Conservation (phyloP, 441 rosid species). For the Sinapis alba region DNA sequence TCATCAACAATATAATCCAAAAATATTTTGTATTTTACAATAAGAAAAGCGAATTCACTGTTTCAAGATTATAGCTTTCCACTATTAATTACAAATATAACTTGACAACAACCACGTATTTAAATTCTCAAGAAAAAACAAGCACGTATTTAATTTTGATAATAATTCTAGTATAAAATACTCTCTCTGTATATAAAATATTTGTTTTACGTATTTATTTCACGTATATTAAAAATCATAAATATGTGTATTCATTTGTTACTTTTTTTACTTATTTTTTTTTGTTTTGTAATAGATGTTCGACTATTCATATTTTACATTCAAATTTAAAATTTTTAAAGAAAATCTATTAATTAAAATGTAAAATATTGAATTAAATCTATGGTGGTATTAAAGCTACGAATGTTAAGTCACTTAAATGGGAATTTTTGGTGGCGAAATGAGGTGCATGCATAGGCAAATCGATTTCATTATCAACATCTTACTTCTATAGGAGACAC, state of each 20-base stretch:
- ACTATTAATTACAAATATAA: not conserved
- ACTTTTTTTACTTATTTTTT: no score
- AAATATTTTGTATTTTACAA: not conserved
- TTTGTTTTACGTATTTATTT: no score
- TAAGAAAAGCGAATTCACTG: not conserved
- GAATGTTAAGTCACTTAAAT: not conserved
- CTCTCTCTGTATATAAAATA: no score
- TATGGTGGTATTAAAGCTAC: not conserved
- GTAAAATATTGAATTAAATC: not conserved
- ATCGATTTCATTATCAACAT: not conserved
- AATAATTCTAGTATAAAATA: no score
- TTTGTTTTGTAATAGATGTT: no score
- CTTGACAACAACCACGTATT: not conserved
- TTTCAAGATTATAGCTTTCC: not conserved
- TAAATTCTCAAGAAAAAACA: no score
- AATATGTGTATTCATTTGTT: no score
- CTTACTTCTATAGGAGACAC: conserved; percentile 17
- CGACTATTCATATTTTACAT: no score
- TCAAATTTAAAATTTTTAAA: no score
- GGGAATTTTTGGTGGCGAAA: not conserved
- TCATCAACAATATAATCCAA: conserved; percentile 2
- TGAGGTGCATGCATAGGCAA: not conserved
- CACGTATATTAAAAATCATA: no score
- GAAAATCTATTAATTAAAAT: no score
- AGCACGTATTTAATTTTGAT: no score